These are phyloP conservation scores for Trichosporon ovoides DNA, from an alignment of 1,284 basidiomycete species.

Conservation along the genomic window DNA sequence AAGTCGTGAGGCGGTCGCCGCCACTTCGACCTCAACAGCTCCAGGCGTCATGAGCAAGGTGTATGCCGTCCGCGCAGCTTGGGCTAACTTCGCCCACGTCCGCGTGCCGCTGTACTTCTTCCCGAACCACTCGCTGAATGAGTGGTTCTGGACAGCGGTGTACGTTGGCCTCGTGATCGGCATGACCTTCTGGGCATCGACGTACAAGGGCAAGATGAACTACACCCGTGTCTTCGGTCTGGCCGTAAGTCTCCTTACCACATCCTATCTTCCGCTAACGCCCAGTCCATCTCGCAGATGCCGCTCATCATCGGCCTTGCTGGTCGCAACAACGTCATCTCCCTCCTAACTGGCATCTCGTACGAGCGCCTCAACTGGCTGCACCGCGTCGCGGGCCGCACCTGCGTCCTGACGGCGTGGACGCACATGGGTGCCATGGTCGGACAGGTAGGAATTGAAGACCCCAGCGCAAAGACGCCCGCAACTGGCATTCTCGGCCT, in stretches of 20 bases:
- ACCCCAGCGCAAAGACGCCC: background rate
- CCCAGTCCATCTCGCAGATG: slow-evolving; percentile 52
- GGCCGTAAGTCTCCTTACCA: background rate
- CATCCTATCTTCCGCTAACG: background rate
- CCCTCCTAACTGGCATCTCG: slow-evolving; percentile 58
- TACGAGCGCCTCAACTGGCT: slow-evolving; percentile 54
- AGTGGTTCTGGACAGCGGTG: background rate
- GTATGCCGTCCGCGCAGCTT: background rate
- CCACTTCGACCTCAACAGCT: background rate
- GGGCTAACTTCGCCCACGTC: slow-evolving; percentile 2
- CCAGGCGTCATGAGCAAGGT: background rate
- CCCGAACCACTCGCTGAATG: background rate
- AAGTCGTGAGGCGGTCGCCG: background rate
- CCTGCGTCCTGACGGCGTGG: slow-evolving; percentile 28
- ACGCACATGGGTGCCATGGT: slow-evolving; percentile 22
- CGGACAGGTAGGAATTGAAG: background rate
- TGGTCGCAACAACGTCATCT: slow-evolving; percentile 60
- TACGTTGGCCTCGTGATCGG: slow-evolving; percentile 8
- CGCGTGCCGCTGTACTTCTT: slow-evolving; percentile 7
- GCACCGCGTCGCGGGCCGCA: slow-evolving; percentile 33
- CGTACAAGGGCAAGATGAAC: background rate
- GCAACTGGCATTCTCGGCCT: background rate
- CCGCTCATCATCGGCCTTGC: slow-evolving; percentile 60
- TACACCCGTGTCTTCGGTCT: background rate
- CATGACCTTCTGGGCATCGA: slow-evolving; percentile 1